These are phyloP conservation scores for Fraxinus velutina DNA, from an alignment of 305 asterid genomes.

Conservation along the genomic window DNA sequence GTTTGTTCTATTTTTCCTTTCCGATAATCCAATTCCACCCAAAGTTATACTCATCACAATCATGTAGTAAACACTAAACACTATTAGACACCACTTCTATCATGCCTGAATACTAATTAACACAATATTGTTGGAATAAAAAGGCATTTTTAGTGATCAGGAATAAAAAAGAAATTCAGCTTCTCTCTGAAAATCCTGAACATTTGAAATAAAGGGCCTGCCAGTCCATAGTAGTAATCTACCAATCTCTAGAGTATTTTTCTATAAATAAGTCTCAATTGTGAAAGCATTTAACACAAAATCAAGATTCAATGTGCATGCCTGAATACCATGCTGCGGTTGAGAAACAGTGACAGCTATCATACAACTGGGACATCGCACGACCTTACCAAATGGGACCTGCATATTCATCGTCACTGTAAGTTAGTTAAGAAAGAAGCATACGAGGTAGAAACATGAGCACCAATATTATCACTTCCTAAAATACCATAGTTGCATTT, in stretches of 20 bases:
- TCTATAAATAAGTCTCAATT: background rate
- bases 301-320: slow-evolving; percentile 28
- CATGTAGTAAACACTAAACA: background rate
- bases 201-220: background rate
- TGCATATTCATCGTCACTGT: slow-evolving; percentile 25
- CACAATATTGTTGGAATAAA: background rate
- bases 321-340: slow-evolving; percentile 98
- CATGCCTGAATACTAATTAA: background rate
- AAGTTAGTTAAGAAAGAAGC: slow-evolving; percentile 12
- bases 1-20: background rate
- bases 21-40: slow-evolving; percentile 7
- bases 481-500: slow-evolving; percentile 1
- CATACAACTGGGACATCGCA: slow-evolving; percentile 83
- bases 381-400: slow-evolving; percentile 95
- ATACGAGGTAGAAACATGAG: slow-evolving; percentile 8
- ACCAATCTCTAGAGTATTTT: background rate
- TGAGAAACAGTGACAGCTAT: slow-evolving; percentile 81
- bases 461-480: background rate
- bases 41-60: background rate
- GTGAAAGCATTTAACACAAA: slow-evolving; percentile 3
- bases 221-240: background rate
- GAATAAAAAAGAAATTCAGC: background rate
- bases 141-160: background rate
- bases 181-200: background rate
- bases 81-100: background rate